Percentiles rank a stretch among this genome's conserved stretches.
Conservation (phyloP, 2,329 filamentous ascomycete species). For the Albophoma yamanashiensis region DNA sequence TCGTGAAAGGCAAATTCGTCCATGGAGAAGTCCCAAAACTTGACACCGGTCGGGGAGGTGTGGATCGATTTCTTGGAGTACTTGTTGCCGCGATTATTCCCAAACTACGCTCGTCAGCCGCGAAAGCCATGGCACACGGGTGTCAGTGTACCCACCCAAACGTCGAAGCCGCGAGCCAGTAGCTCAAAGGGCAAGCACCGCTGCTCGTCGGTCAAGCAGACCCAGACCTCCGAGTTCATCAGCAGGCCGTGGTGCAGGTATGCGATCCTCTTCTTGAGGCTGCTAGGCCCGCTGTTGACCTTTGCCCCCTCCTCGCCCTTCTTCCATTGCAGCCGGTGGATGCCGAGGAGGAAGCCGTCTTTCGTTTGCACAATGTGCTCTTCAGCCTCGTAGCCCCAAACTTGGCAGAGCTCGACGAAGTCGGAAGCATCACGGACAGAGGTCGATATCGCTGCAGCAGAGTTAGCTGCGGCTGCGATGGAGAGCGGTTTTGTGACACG, state of each 20-base stretch:
- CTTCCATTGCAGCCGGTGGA: slow-evolving; percentile 78
- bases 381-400: slow-evolving; percentile 88
- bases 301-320: slow-evolving; percentile 69
- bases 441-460: slow-evolving; percentile 48
- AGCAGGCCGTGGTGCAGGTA: slow-evolving; percentile 93
- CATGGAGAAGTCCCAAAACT: slow-evolving; percentile 97
- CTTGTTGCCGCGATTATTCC: slow-evolving; percentile 97
- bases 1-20: slow-evolving; percentile 98
- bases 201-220: slow-evolving; percentile 78
- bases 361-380: slow-evolving; percentile 93
- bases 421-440: slow-evolving; percentile 79
- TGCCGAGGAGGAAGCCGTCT: slow-evolving; percentile 84
- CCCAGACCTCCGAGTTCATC: slow-evolving; percentile 99
- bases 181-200: slow-evolving; percentile 81
- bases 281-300: slow-evolving; percentile 62
- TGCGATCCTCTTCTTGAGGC: slow-evolving; percentile 70
- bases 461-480: background rate
- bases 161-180: slow-evolving; percentile 86
- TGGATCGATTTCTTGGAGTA: slow-evolving; percentile 92
- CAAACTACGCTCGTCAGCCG: slow-evolving; percentile 47
- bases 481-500: slow-evolving; percentile 7
- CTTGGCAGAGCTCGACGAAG: slow-evolving; percentile 84
- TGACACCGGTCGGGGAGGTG: slow-evolving; percentile 58
- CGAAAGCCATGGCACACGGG: background rate
- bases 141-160: slow-evolving; percentile 54